Evolutionary conservation across 352 stramenopile genomes (phyloP).

Genomic region (Pythium aristosporum): DNA sequence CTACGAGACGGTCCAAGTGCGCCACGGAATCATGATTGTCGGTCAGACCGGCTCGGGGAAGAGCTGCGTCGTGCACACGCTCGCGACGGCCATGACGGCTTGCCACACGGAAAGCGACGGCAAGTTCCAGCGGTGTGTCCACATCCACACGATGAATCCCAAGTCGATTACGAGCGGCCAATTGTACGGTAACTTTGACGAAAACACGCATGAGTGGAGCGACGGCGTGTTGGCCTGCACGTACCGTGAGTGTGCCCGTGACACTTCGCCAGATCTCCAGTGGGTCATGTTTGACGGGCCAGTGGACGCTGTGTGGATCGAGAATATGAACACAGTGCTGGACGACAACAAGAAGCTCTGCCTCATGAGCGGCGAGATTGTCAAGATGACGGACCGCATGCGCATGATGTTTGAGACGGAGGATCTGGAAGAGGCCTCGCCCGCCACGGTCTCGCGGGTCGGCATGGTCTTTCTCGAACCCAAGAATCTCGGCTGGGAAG

Average conservation of each 20-base stretch:
- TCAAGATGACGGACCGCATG: conserved; percentile 95
- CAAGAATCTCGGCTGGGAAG: conserved; percentile 90
- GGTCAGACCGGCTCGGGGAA: conserved; percentile 94
- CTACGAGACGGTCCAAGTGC: conserved; percentile 96
- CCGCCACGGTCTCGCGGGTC: conserved; percentile 92
- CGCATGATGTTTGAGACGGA: conserved; percentile 98
- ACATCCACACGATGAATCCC: conserved; percentile 90
- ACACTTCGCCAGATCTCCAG: conserved; percentile 89
- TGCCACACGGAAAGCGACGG: conserved; percentile 59
- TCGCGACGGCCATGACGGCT: conserved; percentile 78
- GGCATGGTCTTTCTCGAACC: conserved; percentile 97
- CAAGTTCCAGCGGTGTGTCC: conserved; percentile 58
- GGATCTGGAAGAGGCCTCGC: conserved; percentile 92
- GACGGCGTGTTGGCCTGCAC: conserved; percentile 94
- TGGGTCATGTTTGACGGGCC: conserved; percentile 95
- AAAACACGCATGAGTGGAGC: conserved; percentile 95
- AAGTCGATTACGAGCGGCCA: conserved; percentile 96
- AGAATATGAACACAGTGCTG: conserved; percentile 97
- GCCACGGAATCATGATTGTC: conserved; percentile 96
- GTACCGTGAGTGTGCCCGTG: conserved; percentile 94
- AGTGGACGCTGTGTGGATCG: conserved; percentile 95
- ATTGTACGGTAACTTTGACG: conserved; percentile 94
- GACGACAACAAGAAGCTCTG: conserved; percentile 96
- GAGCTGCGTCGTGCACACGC: conserved; percentile 88
- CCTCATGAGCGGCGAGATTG: conserved; percentile 92